Evolutionary conservation across 352 stramenopile genomes (phyloP), one percentile per base, ranked within the genome.

Genomic region (Thraustochytrium striatum): DNA sequence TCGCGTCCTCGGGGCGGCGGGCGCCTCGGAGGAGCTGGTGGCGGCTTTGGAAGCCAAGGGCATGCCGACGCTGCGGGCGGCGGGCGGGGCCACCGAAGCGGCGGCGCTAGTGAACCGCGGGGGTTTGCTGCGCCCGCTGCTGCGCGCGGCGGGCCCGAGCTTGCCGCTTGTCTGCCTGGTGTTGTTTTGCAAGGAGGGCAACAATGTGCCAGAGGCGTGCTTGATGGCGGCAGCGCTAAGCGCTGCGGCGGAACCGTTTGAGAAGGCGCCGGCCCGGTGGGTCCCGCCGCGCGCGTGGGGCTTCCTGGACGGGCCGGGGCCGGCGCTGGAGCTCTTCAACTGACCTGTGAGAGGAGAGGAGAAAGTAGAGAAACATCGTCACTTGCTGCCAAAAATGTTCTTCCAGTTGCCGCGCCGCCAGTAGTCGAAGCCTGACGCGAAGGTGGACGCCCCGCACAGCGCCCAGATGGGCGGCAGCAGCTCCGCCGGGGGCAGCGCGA

Each of bases 111-210:
- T 75, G 28, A 61, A 47, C 28, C 25, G 36, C 19, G 65, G 41
- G 16, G 65, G 65, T 32, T 43, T 75, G 13, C 39, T 75, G 3
- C 21, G 16, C 11, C 11, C 65, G 16, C 13, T 75, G 3, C 61
- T 70, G 11, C 16, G 25, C 8, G n/a, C 41, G 2, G 25, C n/a
- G 16, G 28, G 30, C 11, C 2, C 16, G 16, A 16, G 25, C 21
- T 28, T 75, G 5, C 41, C 65, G 16, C 25, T 75, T 25, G 16
- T 30, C 21, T 39, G 19, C 3, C 19, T 75, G 11, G 32, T 75
- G 11, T 28, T 75, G 30, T 75, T 75, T 70, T 75, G 65, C 65
- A 75, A 75, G 39, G 65, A 75, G 36, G 65, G 65, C 21, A 55
- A 55, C 35, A 75, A 75, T 75, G 65, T 75, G n/a, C 65, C 65